Base-by-base conservation (phyloP, 2,329 filamentous ascomycete species). In the Stachybotrys chlorohalonatus region DNA sequence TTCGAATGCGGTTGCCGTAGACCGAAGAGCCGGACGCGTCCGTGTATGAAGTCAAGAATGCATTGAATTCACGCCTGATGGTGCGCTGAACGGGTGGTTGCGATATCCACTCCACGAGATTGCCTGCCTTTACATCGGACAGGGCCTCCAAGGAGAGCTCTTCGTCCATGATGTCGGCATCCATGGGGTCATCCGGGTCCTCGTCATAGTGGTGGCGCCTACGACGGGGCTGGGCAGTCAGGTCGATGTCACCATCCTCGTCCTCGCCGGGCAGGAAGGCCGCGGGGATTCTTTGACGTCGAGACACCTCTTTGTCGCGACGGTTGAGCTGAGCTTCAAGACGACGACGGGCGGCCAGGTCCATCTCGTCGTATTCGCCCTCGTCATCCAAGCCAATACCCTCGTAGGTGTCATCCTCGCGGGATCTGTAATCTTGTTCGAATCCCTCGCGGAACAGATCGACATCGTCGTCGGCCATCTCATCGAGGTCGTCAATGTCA, bases 1-100 rank as follows among this genome's bases (percentile, higher is more conserved):
- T 96, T 61, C 90, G 84, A 61, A 99, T 95, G 54, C 92, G 88
- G 62, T 90, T 92, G 53, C 94, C 94, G 69, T 99, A 99, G 52
- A 99, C 91, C 0, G 94, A 99, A 5, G 84, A 86, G 54, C 91
- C 92, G 59, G 87, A 85, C 53, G 91, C 85, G 65, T 99, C 94
- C 6, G 86, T 96, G 70, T 95, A 97, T 63, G 96, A 93, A 11
- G 94, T 97, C 64, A 99, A 76, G 76, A 99, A 99, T 3, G 89
- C 87, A 71, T 95, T 96, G 82, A 99, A 99, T 72, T 99, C 94
- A 64, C 93, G 84, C 67, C 91, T 92, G 71, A 99, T 94, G 1
- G 92, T 95, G 62, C 90, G 84, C 72, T 96, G 90, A 11, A 99
- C 94, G 13, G 90, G 84, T 3, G 90, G 89, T 63, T 92, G 87